These are phyloP conservation scores for Escallonia rubra DNA, from an alignment of 129 eudicot genomes.

Conservation along the genomic window DNA sequence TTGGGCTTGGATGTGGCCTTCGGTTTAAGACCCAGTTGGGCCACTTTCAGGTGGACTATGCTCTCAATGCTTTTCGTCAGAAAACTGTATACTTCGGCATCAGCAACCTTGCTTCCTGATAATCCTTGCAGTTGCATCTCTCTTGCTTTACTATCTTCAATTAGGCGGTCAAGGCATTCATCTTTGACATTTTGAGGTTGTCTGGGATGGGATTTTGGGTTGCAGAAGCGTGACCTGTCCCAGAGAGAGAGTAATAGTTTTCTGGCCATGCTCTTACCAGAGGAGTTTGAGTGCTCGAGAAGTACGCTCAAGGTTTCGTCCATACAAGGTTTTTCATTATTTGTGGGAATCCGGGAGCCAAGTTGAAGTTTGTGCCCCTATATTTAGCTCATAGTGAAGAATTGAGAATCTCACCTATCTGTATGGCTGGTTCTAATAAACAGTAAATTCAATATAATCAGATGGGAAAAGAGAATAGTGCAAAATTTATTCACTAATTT, in stretches of 20 bases:
- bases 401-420: no score
- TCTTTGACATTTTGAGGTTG: not conserved
- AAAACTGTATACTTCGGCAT: slow-evolving; percentile 72
- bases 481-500: no score
- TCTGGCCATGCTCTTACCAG: no score
- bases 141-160: not conserved
- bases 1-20: slow-evolving; percentile 77
- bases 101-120: slow-evolving; percentile 58
- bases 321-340: not conserved
- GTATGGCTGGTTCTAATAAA: no score
- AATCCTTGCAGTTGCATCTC: not conserved
- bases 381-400: no score
- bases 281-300: no score
- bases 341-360: not conserved
- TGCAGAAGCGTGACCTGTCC: not conserved
- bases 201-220: not conserved
- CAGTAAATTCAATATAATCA: no score
- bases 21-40: slow-evolving; percentile 81
- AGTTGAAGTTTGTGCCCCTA: not conserved
- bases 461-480: no score
- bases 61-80: slow-evolving; percentile 73
- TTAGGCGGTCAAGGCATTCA: not conserved
- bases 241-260: not conserved
- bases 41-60: slow-evolving; percentile 79
- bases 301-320: no score